Evolutionary conservation across 148 eudicot genomes (phyloP), one percentile per base, ranked within the genome.

Genomic region (Chenopodium album): DNA sequence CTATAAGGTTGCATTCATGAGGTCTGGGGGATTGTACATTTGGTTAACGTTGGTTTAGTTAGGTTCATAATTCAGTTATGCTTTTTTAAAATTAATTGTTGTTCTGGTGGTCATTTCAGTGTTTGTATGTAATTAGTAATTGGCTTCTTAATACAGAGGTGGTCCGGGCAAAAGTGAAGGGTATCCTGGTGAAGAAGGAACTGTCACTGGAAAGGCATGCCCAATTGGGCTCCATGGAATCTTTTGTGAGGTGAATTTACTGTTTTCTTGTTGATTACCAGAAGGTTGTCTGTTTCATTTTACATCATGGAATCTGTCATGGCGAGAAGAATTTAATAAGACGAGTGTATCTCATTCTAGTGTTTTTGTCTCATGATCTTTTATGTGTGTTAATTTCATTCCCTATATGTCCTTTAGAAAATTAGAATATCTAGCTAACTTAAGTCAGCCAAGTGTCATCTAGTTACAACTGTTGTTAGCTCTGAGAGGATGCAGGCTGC

Each of bases 161-260:
- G 99, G 99, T 80, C 80, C 83, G 29, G 94, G 94, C 76, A 85
- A 88, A 86, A 93, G 90, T 85, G 83, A 85, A 67, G 98, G 98
- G 13, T 85, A 79, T 78, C 88, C 90, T 71, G 99, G 98, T 59
- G 93, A 89, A 86, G 92, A 89, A 82, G 99, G 99, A 86, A 92
- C 95, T 67, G 81, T 96, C 76, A 94, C 95, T 37, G 99, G 99
- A 78, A 94, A 89, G 88, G 84, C 87, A 47, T 96, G 99, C 83
- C 99, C 99, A 0, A 84, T 82, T 78, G 99, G 99, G 80, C 99
- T 96, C 17, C 92, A 89, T 79, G 99, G 99, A 60, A 89, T 90
- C 77, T 96, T 96, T 85, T 96, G 99, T 85, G 85, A 89, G 97
- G 99, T 94, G 84, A 11, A 46, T 54, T 79, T 52, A 32, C 23